These are phyloP conservation scores for Marasmius sp. DNA, from an alignment of 1,284 basidiomycete species.

Conservation along the genomic window DNA sequence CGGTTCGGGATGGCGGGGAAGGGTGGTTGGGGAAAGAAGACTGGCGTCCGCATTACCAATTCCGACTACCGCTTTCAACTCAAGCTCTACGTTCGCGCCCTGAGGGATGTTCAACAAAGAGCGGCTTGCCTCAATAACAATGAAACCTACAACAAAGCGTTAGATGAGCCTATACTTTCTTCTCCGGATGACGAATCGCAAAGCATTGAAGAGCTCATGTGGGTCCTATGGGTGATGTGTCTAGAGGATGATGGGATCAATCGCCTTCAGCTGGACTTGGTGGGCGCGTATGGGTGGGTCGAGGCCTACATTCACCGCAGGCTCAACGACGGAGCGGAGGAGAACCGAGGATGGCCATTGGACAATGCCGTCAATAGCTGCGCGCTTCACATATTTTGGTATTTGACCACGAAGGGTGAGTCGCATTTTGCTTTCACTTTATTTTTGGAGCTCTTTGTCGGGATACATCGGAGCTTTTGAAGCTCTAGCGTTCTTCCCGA, in stretches of 20 bases:
- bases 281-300: slow-evolving; percentile 47
- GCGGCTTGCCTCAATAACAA: slow-evolving; percentile 30
- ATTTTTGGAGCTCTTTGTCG: too few species aligned
- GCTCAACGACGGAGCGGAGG: slow-evolving; percentile 38
- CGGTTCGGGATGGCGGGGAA: slow-evolving; percentile 45
- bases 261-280: slow-evolving; percentile 54
- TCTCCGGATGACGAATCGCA: not conserved
- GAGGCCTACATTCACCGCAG: slow-evolving; percentile 42
- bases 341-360: slow-evolving; percentile 53
- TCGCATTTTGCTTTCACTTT: not conserved
- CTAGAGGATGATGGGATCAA: slow-evolving; percentile 80
- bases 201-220: slow-evolving; percentile 43
- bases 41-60: not conserved
- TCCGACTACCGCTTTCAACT: slow-evolving; percentile 48
- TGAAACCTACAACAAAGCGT: slow-evolving; percentile 17
- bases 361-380: slow-evolving; percentile 50
- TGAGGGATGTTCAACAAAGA: slow-evolving; percentile 25
- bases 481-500: too few species aligned
- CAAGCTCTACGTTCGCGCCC: slow-evolving; percentile 36
- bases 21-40: not conserved
- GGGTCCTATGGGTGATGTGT: slow-evolving; percentile 63
- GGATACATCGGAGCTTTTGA: too few species aligned
- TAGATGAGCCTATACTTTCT: not conserved
- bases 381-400: slow-evolving; percentile 66
- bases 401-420: slow-evolving; percentile 50